Evolutionary conservation across 257 asterid genomes (phyloP), one percentile per base, ranked within the genome.

Genomic region (Solanum sejunctum): DNA sequence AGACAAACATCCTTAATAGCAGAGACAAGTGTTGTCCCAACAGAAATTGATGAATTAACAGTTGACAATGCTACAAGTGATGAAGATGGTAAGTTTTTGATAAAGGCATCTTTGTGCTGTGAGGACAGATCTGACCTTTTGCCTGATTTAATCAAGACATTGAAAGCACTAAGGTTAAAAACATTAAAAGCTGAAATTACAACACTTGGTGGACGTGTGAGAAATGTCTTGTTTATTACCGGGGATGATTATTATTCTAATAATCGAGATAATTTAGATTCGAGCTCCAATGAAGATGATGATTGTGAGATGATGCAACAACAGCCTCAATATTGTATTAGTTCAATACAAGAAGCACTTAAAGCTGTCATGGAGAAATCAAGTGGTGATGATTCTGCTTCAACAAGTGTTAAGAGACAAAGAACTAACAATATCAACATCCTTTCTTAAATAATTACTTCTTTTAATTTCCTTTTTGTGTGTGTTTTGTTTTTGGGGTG

Each of bases 91-190:
- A 91, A 87, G 84, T 84, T 90, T 47, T 84, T 95, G 54, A 86
- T 95, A 85, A 92, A 86, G 80, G 99, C 98, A 47, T 94, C 99
- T 1, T 85, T 95, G 20, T 94, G 99, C 87, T 95, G 99, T 54
- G 96, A 94, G 16, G 99, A 95, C 84, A 82, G 99, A 88, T 32
- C 98, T 1, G 98, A 94, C 66, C 95, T 95, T 15, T 85, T 95
- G 72, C 93, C 97, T 56, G 98, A 94, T 83, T 84, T 95, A 6
- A 93, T 95, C 95, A 93, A 89, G 89, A 89, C 99, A 12, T 89
- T 95, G 12, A 93, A 95, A 86, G 87, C 94, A 6, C 58, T 95
- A 78, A 92, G 89, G 73, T 82, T 94, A 55, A 92, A 87, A 84
- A 92, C 96, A 17, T 55, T 96, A 60, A 91, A 88, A 89, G 99